A percentile compares a stretch with the other conserved stretches of the same genome.
These are phyloP conservation scores for Paraphysoderma sedebokerense DNA, from an alignment of 371 early-diverging fungal species.

Conservation along the genomic window DNA sequence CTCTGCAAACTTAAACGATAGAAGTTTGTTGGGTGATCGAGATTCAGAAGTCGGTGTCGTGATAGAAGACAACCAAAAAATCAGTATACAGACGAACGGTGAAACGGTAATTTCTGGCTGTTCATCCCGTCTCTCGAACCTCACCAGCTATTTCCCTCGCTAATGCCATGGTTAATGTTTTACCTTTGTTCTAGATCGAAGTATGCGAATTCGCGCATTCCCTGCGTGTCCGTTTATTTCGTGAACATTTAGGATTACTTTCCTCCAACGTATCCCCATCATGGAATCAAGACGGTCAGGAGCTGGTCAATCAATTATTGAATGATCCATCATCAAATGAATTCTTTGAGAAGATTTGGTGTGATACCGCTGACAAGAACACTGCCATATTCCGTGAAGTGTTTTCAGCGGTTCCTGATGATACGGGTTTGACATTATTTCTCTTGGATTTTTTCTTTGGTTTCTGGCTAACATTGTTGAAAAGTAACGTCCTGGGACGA, in stretches of 20 bases:
- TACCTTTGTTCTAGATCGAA: constrained; percentile 35
- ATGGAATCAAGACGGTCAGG: constrained; percentile 11
- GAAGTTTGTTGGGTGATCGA: constrained; percentile 68
- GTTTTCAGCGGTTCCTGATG: constrained; percentile 76
- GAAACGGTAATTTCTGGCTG: constrained; percentile 22
- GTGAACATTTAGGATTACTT: constrained; percentile 69
- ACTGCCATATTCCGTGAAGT: constrained; percentile 53
- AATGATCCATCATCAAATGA: constrained; percentile 54
- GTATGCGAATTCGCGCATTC: constrained; percentile 57
- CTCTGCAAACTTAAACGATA: constrained; percentile 66
- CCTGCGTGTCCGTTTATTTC: constrained; percentile 58
- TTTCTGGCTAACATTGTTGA: too few relatives aligned
- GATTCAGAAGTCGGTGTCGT: constrained; percentile 80
- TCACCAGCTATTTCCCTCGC: not conserved
- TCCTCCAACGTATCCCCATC: too few relatives aligned
- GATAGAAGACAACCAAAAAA: constrained; percentile 55
- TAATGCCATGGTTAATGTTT: too few relatives aligned
- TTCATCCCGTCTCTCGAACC: not conserved
- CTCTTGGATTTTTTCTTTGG: not conserved
- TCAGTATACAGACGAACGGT: constrained; percentile 53
- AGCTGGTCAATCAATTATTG: constrained; percentile 15
- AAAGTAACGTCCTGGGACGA: constrained; percentile 43
- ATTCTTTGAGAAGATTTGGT: constrained; percentile 45
- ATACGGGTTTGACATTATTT: constrained; percentile 10
- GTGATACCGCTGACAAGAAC: constrained; percentile 40